Percentiles rank a stretch among this genome's conserved stretches.
These are phyloP conservation scores for Yamadazyma buinensis DNA, from an alignment of 1,139 yeast species.

Conservation along the genomic window DNA sequence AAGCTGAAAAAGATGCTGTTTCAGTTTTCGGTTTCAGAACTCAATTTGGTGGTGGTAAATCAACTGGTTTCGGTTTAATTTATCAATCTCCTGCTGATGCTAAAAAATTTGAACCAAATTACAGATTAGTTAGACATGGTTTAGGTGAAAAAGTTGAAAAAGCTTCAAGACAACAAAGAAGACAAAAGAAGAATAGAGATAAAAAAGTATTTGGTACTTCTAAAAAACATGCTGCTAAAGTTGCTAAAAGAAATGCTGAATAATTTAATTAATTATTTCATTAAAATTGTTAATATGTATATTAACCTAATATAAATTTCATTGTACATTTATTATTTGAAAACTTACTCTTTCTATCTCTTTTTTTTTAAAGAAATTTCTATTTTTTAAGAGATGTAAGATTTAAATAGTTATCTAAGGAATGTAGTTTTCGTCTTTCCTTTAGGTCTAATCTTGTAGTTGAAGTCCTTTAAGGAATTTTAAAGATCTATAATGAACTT, in stretches of 20 bases:
- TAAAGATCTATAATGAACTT: no score
- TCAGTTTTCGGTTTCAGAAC: constrained; percentile 99
- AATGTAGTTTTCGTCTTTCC: no score
- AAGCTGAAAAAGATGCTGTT: constrained; percentile 97
- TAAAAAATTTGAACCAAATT: constrained; percentile 97
- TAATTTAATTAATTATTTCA: constrained; percentile 27
- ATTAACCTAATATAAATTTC: constrained; percentile 8
- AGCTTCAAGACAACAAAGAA: constrained; percentile 99
- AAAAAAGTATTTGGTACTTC: constrained; percentile 99
- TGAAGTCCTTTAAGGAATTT: no score
- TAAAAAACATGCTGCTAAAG: constrained; percentile 88
- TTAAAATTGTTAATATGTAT: constrained; percentile 11
- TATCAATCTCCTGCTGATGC: constrained; percentile 98
- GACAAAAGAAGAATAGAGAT: constrained; percentile 99
- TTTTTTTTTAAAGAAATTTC: no score
- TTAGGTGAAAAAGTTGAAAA: constrained; percentile 94
- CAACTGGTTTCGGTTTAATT: constrained; percentile 98
- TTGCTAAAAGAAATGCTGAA: constrained; percentile 67
- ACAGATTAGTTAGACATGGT: constrained; percentile 99
- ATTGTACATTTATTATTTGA: no score
- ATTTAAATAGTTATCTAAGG: no score
- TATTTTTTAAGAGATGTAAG: no score
- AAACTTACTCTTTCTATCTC: no score
- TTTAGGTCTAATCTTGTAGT: no score
- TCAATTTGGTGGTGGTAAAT: constrained; percentile 99